Conservation (phyloP, 805 yeast species). For the Ogataea methylovora region DNA sequence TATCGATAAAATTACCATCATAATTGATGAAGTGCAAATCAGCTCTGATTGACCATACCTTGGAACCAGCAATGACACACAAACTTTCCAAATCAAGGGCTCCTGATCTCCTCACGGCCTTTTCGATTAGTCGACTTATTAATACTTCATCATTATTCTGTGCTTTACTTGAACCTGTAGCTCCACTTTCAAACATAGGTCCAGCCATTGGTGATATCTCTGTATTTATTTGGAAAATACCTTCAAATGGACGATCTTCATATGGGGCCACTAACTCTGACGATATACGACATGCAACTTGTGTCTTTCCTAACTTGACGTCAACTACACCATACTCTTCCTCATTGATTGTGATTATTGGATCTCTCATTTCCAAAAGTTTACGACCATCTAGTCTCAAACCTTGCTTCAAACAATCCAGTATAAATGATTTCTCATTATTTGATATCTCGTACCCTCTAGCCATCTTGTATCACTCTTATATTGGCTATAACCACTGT, state of each 20-base stretch:
- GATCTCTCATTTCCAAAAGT: conserved; percentile 55
- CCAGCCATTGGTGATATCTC: conserved; percentile 90
- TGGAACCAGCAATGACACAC: conserved; percentile 84
- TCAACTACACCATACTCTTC: conserved; percentile 76
- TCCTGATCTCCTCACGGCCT: conserved; percentile 83
- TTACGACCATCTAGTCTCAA: conserved; percentile 64
- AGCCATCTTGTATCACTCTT: conserved; percentile 38
- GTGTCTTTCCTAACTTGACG: conserved; percentile 68
- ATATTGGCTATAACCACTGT: too few relatives aligned
- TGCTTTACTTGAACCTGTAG: conserved; percentile 21
- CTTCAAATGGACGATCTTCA: conserved; percentile 93
- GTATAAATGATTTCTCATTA: conserved; percentile 55
- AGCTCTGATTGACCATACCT: conserved; percentile 88
- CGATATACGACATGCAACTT: conserved; percentile 63
- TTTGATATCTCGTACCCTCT: conserved; percentile 53
- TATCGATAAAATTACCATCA: conserved; percentile 91
- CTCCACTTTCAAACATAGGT: conserved; percentile 68
- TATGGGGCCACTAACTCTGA: conserved; percentile 73
- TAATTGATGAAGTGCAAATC: conserved; percentile 83
- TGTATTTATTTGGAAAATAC: conserved; percentile 73
- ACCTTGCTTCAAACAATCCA: conserved; percentile 55
- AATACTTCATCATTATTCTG: conserved; percentile 76
- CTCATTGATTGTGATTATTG: conserved; percentile 52
- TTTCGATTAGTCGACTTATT: conserved; percentile 78
- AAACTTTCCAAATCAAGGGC: conserved; percentile 87